A percentile compares a stretch with the other conserved stretches of the same genome.
Evolutionary conservation across 345 rosid species (phyloP).

Genomic region (Salix exigua): DNA sequence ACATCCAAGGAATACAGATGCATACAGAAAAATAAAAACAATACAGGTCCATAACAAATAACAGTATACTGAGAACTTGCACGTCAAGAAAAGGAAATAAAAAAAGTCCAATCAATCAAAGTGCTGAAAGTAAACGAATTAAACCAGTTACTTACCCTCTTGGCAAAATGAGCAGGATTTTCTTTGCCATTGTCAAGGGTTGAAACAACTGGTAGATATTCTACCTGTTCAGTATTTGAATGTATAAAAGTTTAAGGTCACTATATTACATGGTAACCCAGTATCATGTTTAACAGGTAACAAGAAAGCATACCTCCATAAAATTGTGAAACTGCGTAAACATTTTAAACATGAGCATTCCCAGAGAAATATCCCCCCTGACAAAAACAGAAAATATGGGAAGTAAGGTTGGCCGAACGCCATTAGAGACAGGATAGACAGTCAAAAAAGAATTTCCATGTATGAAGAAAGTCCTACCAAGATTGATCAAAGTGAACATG

Average conservation of each 20-base stretch:
- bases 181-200: constrained; percentile 66
- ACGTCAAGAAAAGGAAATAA: background rate
- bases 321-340: constrained; percentile 97
- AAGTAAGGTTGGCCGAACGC: constrained; percentile 1
- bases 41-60: background rate
- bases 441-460: background rate
- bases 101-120: background rate
- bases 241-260: background rate
- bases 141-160: constrained; percentile 55
- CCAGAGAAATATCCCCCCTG: constrained; percentile 74
- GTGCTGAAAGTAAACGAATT: background rate
- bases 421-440: constrained; percentile 4
- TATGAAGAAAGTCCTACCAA: constrained; percentile 51
- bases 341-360: constrained; percentile 91
- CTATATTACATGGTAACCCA: background rate
- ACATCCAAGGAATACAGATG: constrained; percentile 1
- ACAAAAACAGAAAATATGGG: constrained; percentile 17
- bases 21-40: background rate
- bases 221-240: constrained; percentile 51
- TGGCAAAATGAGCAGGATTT: constrained; percentile 61
- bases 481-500: constrained; percentile 98
- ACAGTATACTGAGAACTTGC: background rate
- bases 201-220: constrained; percentile 77
- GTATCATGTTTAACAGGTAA: background rate
- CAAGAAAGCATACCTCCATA: constrained; percentile 64